Evolutionary conservation across 148 eudicot genomes (phyloP), one percentile per base, ranked within the genome.

Genomic region (Rhododendron ferrugineum): DNA sequence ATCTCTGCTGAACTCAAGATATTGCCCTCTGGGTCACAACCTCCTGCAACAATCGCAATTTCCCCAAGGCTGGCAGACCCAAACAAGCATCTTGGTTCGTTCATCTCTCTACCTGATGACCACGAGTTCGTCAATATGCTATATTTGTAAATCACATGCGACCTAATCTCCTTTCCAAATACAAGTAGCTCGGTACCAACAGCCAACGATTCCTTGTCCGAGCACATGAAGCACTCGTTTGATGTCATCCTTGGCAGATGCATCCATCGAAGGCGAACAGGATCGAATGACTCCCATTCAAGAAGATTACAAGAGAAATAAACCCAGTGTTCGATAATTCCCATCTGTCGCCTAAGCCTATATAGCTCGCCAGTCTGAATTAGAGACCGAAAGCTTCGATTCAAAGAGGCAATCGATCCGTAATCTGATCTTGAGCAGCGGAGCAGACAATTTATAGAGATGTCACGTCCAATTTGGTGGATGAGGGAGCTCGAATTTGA

Each of bases 141-240:
- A 72, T 86, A 86, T 68, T 46, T 83, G 23, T 86, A 86, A 16
- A 86, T 50, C 4, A 83, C 85, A 66, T 34, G 79, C 20, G 88
- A 78, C 62, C 49, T n/a, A 15, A 83, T 86, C 68, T 78, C 88
- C 56, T 50, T 86, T 26, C 88, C 88, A 78, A 86, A 83, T 2
- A 86, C 85, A 66, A 86, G 88, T 11, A 86, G 85, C 52, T 86
- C 85, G 2, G 88, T 86, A 50, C 88, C 85, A 34, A 86, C 88
- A 34, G 88, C 85, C 76, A 86, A 52, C 0, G 88, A 86, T 83
- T 86, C 88, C 70, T 86, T 86, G 83, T 86, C 83, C 20, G 83
- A 83, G 52, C 78, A 86, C 88, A 64, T 86, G 83, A 86, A 86
- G 64, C 85, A 86, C 18, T 86, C 83, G 32, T 83, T 78, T 66